These are phyloP conservation scores for Neophaeococcomyces mojaviensis DNA, from an alignment of 2,329 filamentous ascomycete genomes.

Conservation along the genomic window DNA sequence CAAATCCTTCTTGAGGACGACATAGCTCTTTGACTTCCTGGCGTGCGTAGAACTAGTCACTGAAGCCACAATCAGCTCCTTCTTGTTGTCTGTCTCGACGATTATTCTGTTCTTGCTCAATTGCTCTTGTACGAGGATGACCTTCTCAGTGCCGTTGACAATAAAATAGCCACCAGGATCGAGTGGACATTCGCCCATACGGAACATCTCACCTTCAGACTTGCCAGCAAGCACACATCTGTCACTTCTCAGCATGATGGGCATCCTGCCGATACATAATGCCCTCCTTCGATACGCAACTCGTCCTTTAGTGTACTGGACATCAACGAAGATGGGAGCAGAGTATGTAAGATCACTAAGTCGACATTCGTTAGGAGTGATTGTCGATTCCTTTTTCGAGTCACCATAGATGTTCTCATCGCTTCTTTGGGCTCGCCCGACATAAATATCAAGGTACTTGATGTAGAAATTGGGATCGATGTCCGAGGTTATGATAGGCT, in stretches of 20 bases:
- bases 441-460: slow-evolving; percentile 76
- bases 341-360: slow-evolving; percentile 97
- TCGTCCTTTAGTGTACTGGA: slow-evolving; percentile 78
- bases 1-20: slow-evolving; percentile 85
- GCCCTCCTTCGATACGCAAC: slow-evolving; percentile 65
- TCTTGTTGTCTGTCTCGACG: slow-evolving; percentile 86
- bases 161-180: slow-evolving; percentile 98
- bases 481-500: slow-evolving; percentile 81
- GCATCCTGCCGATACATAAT: slow-evolving; percentile 80
- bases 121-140: slow-evolving; percentile 96
- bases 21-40: slow-evolving; percentile 95
- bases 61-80: slow-evolving; percentile 87
- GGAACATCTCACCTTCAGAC: slow-evolving; percentile 78
- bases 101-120: slow-evolving; percentile 99
- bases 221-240: slow-evolving; percentile 82
- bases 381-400: slow-evolving; percentile 39
- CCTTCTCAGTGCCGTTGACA: slow-evolving; percentile 94
- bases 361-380: slow-evolving; percentile 94
- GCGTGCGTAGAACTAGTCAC: slow-evolving; percentile 96
- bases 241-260: slow-evolving; percentile 93
- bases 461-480: slow-evolving; percentile 89
- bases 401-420: slow-evolving; percentile 62
- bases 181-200: slow-evolving; percentile 88
- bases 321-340: slow-evolving; percentile 86
- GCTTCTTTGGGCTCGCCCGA: slow-evolving; percentile 70